Base-by-base conservation (phyloP, 768 basidiomycete species). In the Pisolithus sp. region DNA sequence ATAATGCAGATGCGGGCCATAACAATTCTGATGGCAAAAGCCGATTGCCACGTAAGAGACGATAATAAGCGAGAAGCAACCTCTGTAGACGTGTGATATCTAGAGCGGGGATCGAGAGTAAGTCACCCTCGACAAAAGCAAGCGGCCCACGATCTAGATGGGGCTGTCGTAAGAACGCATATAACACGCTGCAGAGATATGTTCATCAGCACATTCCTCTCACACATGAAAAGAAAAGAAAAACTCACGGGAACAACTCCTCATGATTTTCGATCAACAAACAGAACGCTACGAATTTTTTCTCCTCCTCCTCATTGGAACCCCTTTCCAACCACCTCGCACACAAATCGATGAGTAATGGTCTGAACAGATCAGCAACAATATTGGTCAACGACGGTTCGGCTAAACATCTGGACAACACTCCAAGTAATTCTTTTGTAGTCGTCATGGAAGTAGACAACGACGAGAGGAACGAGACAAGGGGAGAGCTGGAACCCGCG, bases 61-160 rank as follows among this genome's bases (percentile, higher is more conserved):
- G 84, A 62, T 88, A 88, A 61, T 93, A 90, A 1, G 88, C 80
- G 41, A 95, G 73, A 30, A 96, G 76, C 0, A 87, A 66, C 46
- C 74, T 73, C 21, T 93, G 89, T 12, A 93, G 68, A n/a, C 76
- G 74, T 18, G 61, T 60, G 5, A 65, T 49, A 36, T 83, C 74
- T 45, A 74, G 53, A 2, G 59, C 53, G n/a, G 64, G 46, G 17
- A 67, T 45, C 4, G 70, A 62, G 3, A 69, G 51, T 8, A 59
- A 34, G 34, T 34, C 51, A 42, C 54, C 47, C 45, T 71, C 59
- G 18, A 82, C 60, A 47, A 62, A 76, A 71, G 71, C 64, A 9
- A 93, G 63, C 2, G 83, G 85, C 1, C 88, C 83, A 15, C 73
- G 63, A 52, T 66, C 64, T 51, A 78, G 74, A 39, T 62, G 58